Conservation (phyloP, 2,329 filamentous ascomycete species). For the Nothopassalora personata region DNA sequence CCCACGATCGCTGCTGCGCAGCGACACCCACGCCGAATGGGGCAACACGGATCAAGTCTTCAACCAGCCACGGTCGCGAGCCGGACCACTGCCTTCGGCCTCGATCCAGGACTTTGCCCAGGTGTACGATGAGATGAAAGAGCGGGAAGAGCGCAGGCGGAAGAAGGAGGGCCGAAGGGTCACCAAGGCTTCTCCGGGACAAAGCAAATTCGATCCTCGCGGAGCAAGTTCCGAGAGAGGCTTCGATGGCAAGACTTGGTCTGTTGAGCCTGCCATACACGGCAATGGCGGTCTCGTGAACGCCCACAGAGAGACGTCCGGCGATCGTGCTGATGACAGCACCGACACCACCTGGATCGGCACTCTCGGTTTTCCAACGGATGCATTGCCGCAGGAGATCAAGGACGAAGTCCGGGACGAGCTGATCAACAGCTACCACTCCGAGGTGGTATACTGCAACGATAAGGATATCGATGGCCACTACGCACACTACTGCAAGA, state of each 20-base stretch:
- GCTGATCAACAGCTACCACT: constrained; percentile 69
- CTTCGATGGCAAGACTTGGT: constrained; percentile 76
- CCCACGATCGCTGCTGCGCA: constrained; percentile 56
- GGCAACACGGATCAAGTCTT: constrained; percentile 52
- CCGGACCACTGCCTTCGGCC: constrained; percentile 67
- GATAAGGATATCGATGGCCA: constrained; percentile 93
- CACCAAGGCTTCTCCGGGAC: constrained; percentile 16
- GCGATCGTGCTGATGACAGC: constrained; percentile 54
- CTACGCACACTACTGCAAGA: constrained; percentile 95
- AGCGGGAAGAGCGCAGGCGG: constrained; percentile 12
- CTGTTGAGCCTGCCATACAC: constrained; percentile 76
- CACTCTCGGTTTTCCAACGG: constrained; percentile 88
- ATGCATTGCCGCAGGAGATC: constrained; percentile 69
- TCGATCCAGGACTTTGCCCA: constrained; percentile 66
- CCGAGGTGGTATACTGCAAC: constrained; percentile 75
- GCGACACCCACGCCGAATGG: constrained; percentile 73
- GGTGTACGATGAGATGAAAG: constrained; percentile 36
- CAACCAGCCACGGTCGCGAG: constrained; percentile 74
- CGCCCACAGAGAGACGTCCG: constrained; percentile 69
- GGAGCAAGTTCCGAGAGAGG: constrained; percentile 35
- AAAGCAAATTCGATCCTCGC: constrained; percentile 23
- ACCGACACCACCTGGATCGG: constrained; percentile 84
- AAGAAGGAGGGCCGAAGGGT: constrained; percentile 15
- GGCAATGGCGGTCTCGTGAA: constrained; percentile 91
- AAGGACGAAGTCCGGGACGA: constrained; percentile 79